Percentiles rank a stretch among this genome's conserved stretches.
phyloP scores from a whole-genome alignment of 176 grass and related monocot species.

The Tuctoria greenei region DNA sequence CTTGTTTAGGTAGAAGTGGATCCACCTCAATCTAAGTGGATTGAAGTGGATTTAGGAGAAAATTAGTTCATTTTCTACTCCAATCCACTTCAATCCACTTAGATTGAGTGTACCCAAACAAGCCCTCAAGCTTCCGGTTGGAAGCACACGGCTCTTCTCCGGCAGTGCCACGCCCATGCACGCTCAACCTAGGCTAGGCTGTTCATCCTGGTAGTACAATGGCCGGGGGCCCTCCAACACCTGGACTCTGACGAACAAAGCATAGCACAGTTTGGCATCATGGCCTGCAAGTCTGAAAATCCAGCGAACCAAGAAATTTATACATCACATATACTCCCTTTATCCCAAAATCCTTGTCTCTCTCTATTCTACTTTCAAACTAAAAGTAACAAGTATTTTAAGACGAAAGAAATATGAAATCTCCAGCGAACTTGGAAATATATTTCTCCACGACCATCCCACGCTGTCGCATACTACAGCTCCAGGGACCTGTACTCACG shows the following conservation, averaged over 20 bases:
- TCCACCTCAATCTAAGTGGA: too few relatives aligned
- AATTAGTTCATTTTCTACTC: too few relatives aligned
- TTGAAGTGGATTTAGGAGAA: too few relatives aligned
- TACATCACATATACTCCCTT: too few relatives aligned
- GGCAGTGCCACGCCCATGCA: background rate
- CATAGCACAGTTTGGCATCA: background rate
- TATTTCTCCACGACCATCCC: background rate
- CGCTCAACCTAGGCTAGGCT: background rate
- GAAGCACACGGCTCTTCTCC: background rate
- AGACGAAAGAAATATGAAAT: too few relatives aligned
- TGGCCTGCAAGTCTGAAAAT: background rate
- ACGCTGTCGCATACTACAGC: background rate
- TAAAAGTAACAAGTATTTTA: too few relatives aligned
- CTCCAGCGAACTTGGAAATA: background rate
- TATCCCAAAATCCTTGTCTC: too few relatives aligned
- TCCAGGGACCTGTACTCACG: background rate
- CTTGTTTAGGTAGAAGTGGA: too few relatives aligned
- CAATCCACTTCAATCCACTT: too few relatives aligned
- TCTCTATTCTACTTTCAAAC: too few relatives aligned
- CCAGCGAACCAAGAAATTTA: background rate
- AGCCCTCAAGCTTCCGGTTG: background rate
- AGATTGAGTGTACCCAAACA: too few relatives aligned
- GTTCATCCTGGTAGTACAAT: background rate
- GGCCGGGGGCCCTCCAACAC: background rate
- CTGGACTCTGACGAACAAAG: background rate